Evolutionary conservation across 148 eudicot genomes (phyloP), one percentile per base, ranked within the genome.

Genomic region (Vaccinium vitisidaea): DNA sequence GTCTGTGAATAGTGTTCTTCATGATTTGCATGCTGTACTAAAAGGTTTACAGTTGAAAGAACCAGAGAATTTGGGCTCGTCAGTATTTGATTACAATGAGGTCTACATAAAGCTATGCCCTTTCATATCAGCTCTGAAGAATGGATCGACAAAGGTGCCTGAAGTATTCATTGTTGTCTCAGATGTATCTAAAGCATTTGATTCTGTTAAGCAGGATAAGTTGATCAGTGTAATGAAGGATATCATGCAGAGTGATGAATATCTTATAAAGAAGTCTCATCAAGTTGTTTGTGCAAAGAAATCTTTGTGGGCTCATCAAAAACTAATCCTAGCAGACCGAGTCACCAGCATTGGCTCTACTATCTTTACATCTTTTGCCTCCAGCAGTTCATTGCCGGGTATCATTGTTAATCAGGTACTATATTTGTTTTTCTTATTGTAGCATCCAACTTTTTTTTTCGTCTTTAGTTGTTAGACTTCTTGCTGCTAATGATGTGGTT

Each of bases 171-270:
- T 97, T 84, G 93, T 95, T 30, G 93, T 94, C 73, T 84, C 98
- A 90, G 98, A 97, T 89, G 98, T 95, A 53, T 85, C 88, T 54
- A 97, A 92, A 88, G 99, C 99, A 83, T 97, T 91, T 90, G 99
- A 97, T 86, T 93, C 98, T 80, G 86, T 97, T 48, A 75, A 91
- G 63, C 99, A 97, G 82, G 93, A 91, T 86, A 95, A 90, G 92
- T 88, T 95, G 88, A 95, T 95, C 43, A 80, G 86, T 18, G 90
- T 97, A 76, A 80, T 97, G 87, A 80, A 94, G 81, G 98, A 91
- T 84, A 83, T 92, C 46, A 75, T 91, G 73, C 71, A 84, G 83
- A 88, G 61, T n/a, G 90, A 92, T 82, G 85, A 84, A 74, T 93
- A 92, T 90, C 82, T 82, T 52, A 14, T 94, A 65, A 89, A 87